Evolutionary conservation across 768 basidiomycete genomes (phyloP), one percentile per base, ranked within the genome.

Genomic region (Hygrocybe punicea): DNA sequence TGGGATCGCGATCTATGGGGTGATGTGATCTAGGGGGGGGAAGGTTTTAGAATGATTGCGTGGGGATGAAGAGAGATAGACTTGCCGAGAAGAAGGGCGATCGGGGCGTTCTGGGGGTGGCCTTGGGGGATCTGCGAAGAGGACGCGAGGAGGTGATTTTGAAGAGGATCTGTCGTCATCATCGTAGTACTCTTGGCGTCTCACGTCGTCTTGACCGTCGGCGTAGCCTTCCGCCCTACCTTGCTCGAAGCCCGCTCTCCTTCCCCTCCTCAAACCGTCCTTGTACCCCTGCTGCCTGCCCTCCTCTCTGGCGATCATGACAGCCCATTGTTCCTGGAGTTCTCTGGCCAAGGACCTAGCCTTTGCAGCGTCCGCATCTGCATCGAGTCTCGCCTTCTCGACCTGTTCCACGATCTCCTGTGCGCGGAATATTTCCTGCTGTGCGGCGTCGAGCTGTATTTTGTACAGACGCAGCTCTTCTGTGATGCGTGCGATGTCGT

Each of bases 391-490:
- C 42, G 82, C 77, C 0, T 69, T 69, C 49, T 84, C 79, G 4
- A 84, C 70, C 17, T 75, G 69, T 33, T 76, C 71, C 10, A 85
- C 75, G 4, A 81, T 72, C 3, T 76, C 73, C 58, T 86, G 83
- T 0, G 84, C 84, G 35, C 77, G 75, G 21, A 70, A 65, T 39
- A 86, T 83, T 62, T 86, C 83, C 71, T 73, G 73, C 60, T 86
- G 84, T 14, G 85, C 85, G 34, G 77, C 71, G 16, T 82, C 79
- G 24, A 85, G 68, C 72, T 85, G 82, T 1, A 80, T 49, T 64
- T 83, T 85, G 64, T 84, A 86, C 53, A 84, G 53, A 48, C 72
- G 69, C 46, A 85, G 63, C 59, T 87, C 85, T 33, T 83, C 77
- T 3, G 33, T 14, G 2, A 51, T 21, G 34, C 55, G 55, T 1